Base-by-base conservation (phyloP, 139 green algal genomes). In the Coelastrella sp. region DNA sequence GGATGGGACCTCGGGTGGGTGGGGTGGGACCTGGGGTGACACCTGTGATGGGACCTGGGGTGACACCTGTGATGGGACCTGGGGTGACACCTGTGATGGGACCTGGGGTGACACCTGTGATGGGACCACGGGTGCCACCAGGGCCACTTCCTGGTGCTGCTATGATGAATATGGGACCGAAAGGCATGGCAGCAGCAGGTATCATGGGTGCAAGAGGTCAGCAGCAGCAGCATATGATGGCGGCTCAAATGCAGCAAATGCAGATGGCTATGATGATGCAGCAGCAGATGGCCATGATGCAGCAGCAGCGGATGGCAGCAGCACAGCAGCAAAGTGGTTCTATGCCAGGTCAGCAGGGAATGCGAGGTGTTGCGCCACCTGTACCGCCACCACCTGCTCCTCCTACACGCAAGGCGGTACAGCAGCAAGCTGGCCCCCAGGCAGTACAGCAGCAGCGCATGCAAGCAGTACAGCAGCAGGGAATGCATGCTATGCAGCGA, bases 201-300 rank as follows among this genome's bases (percentile, higher is more conserved):
- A n/a, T n/a, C n/a, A n/a, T n/a, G n/a, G n/a, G n/a, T n/a, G n/a
- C n/a, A n/a, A n/a, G n/a, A n/a, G n/a, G n/a, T n/a, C 41, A 41
- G 38, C 38, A 40, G 62, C 45, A 66, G 72, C 72, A 80, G 72
- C 45, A 66, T 13, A 80, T 80, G 72, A 37, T 53, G 41, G 45
- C 72, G 27, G 72, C 57, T 27, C 75, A 82, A 32, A 69, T 82
- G 75, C 75, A 82, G 53, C 75, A 81, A 23, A 81, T 81, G 73
- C 73, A 81, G 13, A 32, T 59, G 75, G 38, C 38, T n/a, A 79
- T 79, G 69, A 79, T 79, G 72, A 79, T 79, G 72, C 72, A 21
- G 27, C 21, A 57, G 35, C 75, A 82, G 53, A 69, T 71, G 75
- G 53, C 51, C 3, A 43, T 82, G 50, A 82, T 82, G 75, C 34